A percentile compares a stretch with the other conserved stretches of the same genome.
Evolutionary conservation across 139 green algal species (phyloP).

Genomic region (Chlamydomonas schloesseri): DNA sequence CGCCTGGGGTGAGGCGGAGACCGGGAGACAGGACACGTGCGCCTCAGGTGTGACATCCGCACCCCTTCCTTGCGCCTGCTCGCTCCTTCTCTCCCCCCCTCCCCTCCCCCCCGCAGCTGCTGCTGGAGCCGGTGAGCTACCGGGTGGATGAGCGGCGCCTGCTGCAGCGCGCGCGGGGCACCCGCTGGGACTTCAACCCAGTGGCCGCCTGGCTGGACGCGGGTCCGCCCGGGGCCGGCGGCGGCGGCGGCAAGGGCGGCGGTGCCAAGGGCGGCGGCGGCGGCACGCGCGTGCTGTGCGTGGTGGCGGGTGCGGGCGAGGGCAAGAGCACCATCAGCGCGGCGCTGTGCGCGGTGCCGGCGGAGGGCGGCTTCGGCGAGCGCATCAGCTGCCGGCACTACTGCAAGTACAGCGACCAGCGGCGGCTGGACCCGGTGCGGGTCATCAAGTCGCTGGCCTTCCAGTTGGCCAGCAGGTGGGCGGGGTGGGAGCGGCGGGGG

Average conservation of each 20-base stretch:
- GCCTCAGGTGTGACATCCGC: too few relatives aligned
- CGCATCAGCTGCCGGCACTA: constrained; percentile 20
- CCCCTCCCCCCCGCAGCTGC: constrained; percentile 23
- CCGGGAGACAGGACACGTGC: too few relatives aligned
- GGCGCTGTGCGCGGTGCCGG: constrained; percentile 19
- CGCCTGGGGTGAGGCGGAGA: too few relatives aligned
- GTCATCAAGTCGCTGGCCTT: constrained; percentile 46
- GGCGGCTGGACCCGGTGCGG: constrained; percentile 41
- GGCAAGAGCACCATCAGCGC: constrained; percentile 46
- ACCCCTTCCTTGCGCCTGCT: too few relatives aligned
- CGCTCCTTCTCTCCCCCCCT: neutral
- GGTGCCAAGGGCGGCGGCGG: neutral
- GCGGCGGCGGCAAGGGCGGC: neutral
- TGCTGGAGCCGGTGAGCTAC: constrained; percentile 47
- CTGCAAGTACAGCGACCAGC: constrained; percentile 38
- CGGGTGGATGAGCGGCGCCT: constrained; percentile 28
- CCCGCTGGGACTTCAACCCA: neutral
- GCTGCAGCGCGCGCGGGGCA: neutral
- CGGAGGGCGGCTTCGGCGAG: neutral
- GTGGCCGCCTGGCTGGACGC: constrained; percentile 9
- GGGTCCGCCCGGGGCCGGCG: neutral
- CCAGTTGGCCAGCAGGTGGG: constrained; percentile 35
- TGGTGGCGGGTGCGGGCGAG: constrained; percentile 37
- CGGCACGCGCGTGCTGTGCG: constrained; percentile 22
- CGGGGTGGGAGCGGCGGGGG: neutral